Percentiles rank a stretch among this genome's conserved stretches.
phyloP scores from a whole-genome alignment of 352 stramenopile species.

The Peronospora destructor region DNA sequence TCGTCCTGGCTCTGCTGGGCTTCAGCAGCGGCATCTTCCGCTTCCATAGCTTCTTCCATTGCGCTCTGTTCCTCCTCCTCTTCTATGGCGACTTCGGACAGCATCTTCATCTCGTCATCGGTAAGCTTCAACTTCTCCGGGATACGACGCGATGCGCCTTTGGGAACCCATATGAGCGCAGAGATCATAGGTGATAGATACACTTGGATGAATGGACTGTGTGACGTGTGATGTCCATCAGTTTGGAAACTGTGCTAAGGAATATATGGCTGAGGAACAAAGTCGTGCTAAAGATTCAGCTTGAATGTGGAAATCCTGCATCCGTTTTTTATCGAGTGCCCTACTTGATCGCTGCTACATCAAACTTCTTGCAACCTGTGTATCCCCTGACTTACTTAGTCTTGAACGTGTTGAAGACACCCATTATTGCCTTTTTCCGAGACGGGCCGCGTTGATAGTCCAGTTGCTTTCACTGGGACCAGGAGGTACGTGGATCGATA shows the following conservation, averaged over 20 bases:
- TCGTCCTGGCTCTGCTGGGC: conserved; percentile 22
- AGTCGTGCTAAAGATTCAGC: no score
- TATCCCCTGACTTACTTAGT: no score
- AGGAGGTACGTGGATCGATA: no score
- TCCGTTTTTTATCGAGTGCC: not conserved
- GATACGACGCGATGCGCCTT: conserved; percentile 43
- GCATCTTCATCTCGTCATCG: conserved; percentile 75
- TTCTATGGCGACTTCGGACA: conserved; percentile 68
- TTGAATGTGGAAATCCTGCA: no score
- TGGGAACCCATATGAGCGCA: conserved; percentile 29
- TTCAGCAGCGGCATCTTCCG: conserved; percentile 34
- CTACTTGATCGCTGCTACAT: no score
- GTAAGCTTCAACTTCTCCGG: conserved; percentile 84
- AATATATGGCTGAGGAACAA: conserved; percentile 2
- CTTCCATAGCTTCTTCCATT: conserved; percentile 47
- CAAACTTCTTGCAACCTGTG: no score
- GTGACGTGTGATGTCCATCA: conserved; percentile 9
- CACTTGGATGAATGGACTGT: conserved; percentile 6
- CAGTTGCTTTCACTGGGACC: no score
- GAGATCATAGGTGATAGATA: conserved; percentile 24
- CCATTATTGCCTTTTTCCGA: no score
- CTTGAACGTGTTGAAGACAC: no score
- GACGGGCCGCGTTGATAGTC: no score
- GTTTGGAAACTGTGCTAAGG: conserved; percentile 8
- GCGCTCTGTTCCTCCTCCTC: conserved; percentile 54